Percentiles rank a stretch among this genome's conserved stretches.
phyloP scores from a whole-genome alignment of 192 early-diverging fungal species.

The Nowakowskiella sp. region DNA sequence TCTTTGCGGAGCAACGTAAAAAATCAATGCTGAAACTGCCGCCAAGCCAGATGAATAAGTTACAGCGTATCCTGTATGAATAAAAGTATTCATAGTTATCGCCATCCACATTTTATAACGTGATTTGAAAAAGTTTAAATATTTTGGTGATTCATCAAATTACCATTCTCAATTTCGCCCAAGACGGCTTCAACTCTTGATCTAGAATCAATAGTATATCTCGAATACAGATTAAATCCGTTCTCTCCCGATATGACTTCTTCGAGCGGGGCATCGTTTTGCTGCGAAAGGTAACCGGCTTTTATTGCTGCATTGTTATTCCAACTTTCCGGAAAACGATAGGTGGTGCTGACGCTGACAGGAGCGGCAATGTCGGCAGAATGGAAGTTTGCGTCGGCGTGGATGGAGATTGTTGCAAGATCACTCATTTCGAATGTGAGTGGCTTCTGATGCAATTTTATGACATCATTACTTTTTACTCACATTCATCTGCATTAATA shows the following conservation, averaged over 20 bases:
- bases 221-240: conserved; percentile 40
- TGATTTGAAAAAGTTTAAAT: neutral
- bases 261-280: neutral
- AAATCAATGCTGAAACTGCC: conserved; percentile 44
- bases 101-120: neutral
- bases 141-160: neutral
- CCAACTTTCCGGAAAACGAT: conserved; percentile 16
- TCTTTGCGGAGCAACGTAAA: conserved; percentile 39
- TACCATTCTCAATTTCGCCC: conserved; percentile 36
- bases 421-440: too few relatives aligned
- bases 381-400: conserved; percentile 40
- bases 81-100: too few relatives aligned
- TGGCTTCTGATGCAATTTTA: too few relatives aligned
- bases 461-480: too few relatives aligned
- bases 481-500: too few relatives aligned
- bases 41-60: conserved; percentile 54
- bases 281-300: conserved; percentile 10
- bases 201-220: conserved; percentile 31
- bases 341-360: conserved; percentile 52
- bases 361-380: conserved; percentile 44
- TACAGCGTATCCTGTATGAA: conserved; percentile 52
- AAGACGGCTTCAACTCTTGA: conserved; percentile 48
- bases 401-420: conserved; percentile 38
- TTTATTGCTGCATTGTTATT: conserved; percentile 26
- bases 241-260: neutral